Conservation (phyloP, 2,329 filamentous ascomycete species). For the Ophiostoma sp. region DNA sequence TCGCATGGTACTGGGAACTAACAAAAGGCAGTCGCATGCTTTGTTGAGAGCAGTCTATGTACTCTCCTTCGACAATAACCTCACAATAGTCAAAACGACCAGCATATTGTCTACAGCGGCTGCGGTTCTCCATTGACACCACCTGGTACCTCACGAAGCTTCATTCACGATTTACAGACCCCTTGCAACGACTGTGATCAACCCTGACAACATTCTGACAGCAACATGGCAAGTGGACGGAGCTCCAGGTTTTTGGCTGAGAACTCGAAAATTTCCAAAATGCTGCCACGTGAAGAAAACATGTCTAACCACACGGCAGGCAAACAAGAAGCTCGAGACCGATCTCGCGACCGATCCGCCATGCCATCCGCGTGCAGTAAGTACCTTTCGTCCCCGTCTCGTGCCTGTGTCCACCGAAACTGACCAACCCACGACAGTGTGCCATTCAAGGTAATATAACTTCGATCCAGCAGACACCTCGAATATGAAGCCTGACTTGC, state of each 20-base stretch:
- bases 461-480: neutral
- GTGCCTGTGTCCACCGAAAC: neutral
- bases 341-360: constrained; percentile 74
- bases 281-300: neutral
- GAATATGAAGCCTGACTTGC: constrained; percentile 25
- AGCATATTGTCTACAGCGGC: neutral
- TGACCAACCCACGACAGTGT: constrained; percentile 56
- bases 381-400: constrained; percentile 34
- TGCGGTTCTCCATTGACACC: neutral
- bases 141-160: neutral
- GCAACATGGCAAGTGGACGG: neutral
- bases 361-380: constrained; percentile 80
- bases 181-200: neutral
- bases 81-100: neutral
- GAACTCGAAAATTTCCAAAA: neutral
- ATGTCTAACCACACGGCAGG: neutral
- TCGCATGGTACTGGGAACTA: neutral
- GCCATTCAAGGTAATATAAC: constrained; percentile 74
- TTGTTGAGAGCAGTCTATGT: neutral
- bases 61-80: neutral
- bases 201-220: neutral
- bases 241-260: neutral
- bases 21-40: neutral
- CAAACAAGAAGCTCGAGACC: constrained; percentile 52
- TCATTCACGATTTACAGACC: neutral